Evolutionary conservation across 2,329 filamentous ascomycete genomes (phyloP).

Genomic region (Pyrenophora graminea): DNA sequence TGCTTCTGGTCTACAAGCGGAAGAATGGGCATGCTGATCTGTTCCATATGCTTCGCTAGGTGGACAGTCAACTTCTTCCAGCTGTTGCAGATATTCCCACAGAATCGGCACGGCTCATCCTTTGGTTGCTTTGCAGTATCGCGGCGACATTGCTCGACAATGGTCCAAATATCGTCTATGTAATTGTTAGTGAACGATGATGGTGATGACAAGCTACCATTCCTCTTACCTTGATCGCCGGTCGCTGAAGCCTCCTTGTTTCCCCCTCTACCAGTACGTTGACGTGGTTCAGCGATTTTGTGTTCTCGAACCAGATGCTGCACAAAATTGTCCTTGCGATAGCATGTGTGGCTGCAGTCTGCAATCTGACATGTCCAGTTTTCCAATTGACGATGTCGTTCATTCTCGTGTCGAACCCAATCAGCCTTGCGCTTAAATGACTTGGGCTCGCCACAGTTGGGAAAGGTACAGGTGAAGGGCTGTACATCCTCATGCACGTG

Average conservation of each 20-base stretch:
- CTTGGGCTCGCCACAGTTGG: constrained; percentile 79
- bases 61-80: constrained; percentile 97
- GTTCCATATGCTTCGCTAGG: constrained; percentile 91
- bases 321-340: constrained; percentile 87
- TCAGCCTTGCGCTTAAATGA: constrained; percentile 95
- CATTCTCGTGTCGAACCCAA: constrained; percentile 93
- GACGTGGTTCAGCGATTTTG: constrained; percentile 80
- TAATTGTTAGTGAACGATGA: constrained; percentile 16
- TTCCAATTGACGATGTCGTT: constrained; percentile 84
- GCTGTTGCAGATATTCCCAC: constrained; percentile 74
- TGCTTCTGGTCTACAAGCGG: constrained; percentile 47
- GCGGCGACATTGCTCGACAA: constrained; percentile 76
- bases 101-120: constrained; percentile 85
- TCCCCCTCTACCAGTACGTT: constrained; percentile 64
- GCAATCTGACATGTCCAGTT: constrained; percentile 86
- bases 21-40: constrained; percentile 81
- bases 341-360: constrained; percentile 82
- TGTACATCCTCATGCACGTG: constrained; percentile 93
- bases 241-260: constrained; percentile 35
- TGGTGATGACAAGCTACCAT: background rate
- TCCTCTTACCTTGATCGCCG: constrained; percentile 33
- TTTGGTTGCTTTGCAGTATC: constrained; percentile 68
- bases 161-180: constrained; percentile 70
- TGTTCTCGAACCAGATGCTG: constrained; percentile 92
- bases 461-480: constrained; percentile 91